These are phyloP conservation scores for Zea luxurians DNA, from an alignment of 176 grass and related monocot species.

Conservation along the genomic window DNA sequence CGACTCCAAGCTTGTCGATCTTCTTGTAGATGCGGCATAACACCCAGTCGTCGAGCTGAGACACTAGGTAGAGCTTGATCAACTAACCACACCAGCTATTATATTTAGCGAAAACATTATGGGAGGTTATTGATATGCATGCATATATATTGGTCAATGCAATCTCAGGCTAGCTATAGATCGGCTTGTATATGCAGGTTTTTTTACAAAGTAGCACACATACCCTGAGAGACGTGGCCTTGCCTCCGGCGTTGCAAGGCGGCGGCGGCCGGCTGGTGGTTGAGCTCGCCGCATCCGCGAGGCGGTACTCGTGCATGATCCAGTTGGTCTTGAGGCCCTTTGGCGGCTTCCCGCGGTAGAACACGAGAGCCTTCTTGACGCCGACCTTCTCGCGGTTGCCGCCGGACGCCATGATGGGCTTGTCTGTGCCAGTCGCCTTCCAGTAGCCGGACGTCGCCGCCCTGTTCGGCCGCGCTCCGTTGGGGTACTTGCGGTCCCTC, in stretches of 20 bases:
- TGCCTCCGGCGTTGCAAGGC: slow-evolving; percentile 26
- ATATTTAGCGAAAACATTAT: not conserved
- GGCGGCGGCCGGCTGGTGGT: not conserved
- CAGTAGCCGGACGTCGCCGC: slow-evolving; percentile 94
- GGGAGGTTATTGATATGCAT: not conserved
- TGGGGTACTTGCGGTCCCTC: slow-evolving; percentile 91
- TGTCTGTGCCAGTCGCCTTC: slow-evolving; percentile 97
- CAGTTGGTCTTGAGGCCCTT: slow-evolving; percentile 88
- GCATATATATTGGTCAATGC: not conserved
- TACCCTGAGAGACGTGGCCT: slow-evolving; percentile 75
- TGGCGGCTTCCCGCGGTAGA: slow-evolving; percentile 82
- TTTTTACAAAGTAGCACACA: not conserved
- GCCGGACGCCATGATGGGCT: slow-evolving; percentile 59
- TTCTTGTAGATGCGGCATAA: slow-evolving; percentile 99
- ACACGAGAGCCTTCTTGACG: slow-evolving; percentile 91
- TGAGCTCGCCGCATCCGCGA: slow-evolving; percentile 44
- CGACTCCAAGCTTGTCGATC: slow-evolving; percentile 44
- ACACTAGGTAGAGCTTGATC: slow-evolving; percentile 40
- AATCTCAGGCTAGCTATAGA: not conserved
- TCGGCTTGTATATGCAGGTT: not conserved
- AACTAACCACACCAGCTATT: not conserved
- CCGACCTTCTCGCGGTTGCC: slow-evolving; percentile 66
- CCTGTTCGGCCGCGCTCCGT: slow-evolving; percentile 78
- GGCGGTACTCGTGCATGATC: slow-evolving; percentile 99
- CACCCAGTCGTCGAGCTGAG: slow-evolving; percentile 96